Base-by-base conservation (phyloP, 2,329 filamentous ascomycete species). In the Boeremia exigua region DNA sequence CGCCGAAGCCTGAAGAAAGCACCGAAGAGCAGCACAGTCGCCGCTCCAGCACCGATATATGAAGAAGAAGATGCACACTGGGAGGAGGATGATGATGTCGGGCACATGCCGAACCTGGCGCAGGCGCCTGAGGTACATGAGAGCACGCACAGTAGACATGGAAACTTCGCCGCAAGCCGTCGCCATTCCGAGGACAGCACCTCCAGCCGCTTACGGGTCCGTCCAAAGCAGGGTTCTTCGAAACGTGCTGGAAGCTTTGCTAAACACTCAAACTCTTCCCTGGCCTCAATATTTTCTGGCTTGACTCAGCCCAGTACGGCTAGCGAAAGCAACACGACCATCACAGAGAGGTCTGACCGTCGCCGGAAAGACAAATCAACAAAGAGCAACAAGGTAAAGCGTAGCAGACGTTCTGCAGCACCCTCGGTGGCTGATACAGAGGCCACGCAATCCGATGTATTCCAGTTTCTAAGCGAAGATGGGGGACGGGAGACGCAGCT, bases 301-400 rank as follows among this genome's bases (percentile, higher is more conserved):
- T 59, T 77, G 39, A 80, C 78, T 3, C 73, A 75, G 46, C 79
- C 78, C 12, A 73, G 68, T 46, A 67, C 67, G 14, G 79, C 78
- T 1, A 79, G 75, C 60, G 77, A 73, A n/a, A 81, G 78, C 63
- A 78, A 73, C 50, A 78, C 78, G 1, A 81, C 79, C 3, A 72
- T 80, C 11, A 81, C 77, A 10, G 78, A 79, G 57, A 69, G 69
- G 37, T 77, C 76, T 30, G 67, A 65, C 40, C 64, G 56, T 17
- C 59, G 61, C 38, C 54, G 60, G 23, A 54, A 56, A 14, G 69
- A 70, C 32, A 63, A 62, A 51, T 30, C 27, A 11, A 33, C 48
- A 38, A 49, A 64, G 67, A 51, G 59, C 15, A 30, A 32, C 44
- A 29, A 60, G 56, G 33, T 58, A 48, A 65, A 62, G 40, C 55